Conservation (phyloP, 2,329 filamentous ascomycete species). For the Aspergillus tanneri region DNA sequence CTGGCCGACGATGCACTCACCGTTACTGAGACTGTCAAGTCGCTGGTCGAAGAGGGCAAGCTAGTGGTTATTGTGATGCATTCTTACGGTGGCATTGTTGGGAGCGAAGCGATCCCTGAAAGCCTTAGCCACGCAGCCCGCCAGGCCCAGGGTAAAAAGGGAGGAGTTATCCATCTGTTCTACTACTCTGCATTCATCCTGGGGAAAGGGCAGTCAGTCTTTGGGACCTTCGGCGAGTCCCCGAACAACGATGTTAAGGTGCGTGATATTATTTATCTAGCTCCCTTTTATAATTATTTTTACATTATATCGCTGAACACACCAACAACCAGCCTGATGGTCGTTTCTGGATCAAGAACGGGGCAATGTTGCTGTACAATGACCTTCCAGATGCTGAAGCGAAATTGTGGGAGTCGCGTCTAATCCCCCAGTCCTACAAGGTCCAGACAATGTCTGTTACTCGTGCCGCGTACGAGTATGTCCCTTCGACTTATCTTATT, state of each 20-base stretch:
- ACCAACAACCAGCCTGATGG: neutral
- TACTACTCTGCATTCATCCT: slow-evolving; percentile 2
- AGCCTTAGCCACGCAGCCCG: neutral
- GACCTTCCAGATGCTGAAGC: slow-evolving; percentile 2
- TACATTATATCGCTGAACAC: too few species aligned
- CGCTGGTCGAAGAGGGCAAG: neutral
- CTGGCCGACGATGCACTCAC: neutral
- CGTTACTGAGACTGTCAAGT: too few species aligned
- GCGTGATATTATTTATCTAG: too few species aligned
- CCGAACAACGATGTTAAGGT: slow-evolving; percentile 1
- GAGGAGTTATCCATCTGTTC: slow-evolving; percentile 1
- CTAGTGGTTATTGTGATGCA: slow-evolving; percentile 2
- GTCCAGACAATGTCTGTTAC: slow-evolving; percentile 3
- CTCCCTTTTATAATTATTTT: neutral
- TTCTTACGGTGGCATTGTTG: slow-evolving; percentile 8
- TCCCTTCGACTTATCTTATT: slow-evolving; percentile 10
- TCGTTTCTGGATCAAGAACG: neutral
- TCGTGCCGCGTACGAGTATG: slow-evolving; percentile 7
- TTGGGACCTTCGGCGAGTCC: slow-evolving; percentile 1
- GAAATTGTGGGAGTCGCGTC: slow-evolving; percentile 5
- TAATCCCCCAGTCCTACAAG: slow-evolving; percentile 4
- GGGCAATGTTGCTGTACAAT: neutral
- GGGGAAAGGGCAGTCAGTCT: neutral
- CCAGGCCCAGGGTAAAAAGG: neutral
- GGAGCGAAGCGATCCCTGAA: slow-evolving; percentile 3